phyloP scores from a whole-genome alignment of 768 basidiomycete genomes.

The Favolaschia claudopus region DNA sequence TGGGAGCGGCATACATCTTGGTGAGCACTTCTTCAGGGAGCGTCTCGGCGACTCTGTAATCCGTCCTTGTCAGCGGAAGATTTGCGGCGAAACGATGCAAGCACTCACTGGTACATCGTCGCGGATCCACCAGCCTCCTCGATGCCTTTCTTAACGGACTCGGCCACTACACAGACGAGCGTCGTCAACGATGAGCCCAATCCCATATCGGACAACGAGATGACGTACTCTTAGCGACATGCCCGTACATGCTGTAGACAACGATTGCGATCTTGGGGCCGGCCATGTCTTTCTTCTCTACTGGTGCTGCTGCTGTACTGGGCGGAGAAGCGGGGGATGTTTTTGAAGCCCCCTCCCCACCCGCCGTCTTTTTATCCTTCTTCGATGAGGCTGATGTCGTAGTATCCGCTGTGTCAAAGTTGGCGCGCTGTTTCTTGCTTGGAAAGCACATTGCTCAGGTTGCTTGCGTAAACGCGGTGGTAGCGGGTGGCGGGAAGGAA shows the following conservation, averaged over 20 bases:
- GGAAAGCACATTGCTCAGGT: conserved; percentile 13
- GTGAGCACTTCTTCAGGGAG: conserved; percentile 63
- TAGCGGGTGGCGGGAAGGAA: no score
- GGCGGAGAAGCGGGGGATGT: no score
- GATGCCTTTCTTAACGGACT: conserved; percentile 57
- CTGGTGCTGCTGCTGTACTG: no score
- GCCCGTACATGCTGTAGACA: no score
- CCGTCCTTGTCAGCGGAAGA: not conserved
- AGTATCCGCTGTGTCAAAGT: conserved; percentile 9
- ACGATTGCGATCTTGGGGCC: no score
- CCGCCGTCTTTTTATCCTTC: no score
- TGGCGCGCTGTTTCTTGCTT: conserved; percentile 14
- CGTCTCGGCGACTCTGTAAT: conserved; percentile 68
- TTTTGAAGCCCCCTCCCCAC: no score
- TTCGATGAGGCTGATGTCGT: no score
- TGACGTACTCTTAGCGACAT: no score
- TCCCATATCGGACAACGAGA: no score
- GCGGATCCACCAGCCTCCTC: conserved; percentile 56
- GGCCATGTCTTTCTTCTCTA: no score
- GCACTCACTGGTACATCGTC: conserved; percentile 61
- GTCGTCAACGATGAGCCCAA: conserved; percentile 14
- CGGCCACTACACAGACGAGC: conserved; percentile 59
- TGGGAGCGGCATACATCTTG: conserved; percentile 68
- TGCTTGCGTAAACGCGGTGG: no score
- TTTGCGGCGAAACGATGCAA: not conserved